phyloP scores from a whole-genome alignment of 768 basidiomycete species.

The Boletus vermiculosoides region DNA sequence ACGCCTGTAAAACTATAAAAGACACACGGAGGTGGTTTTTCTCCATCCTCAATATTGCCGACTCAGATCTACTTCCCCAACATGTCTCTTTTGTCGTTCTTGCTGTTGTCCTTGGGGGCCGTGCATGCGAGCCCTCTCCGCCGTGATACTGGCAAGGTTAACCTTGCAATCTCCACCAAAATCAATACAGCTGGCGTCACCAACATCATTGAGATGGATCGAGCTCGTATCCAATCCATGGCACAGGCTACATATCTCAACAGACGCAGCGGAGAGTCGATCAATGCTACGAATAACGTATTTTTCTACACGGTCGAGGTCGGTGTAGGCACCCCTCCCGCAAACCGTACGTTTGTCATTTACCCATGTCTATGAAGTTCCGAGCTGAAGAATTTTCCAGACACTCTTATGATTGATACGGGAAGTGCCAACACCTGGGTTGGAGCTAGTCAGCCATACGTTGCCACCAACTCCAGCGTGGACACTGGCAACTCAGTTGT shows the following conservation, averaged over 20 bases:
- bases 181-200: slow-evolving; percentile 8
- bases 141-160: slow-evolving; percentile 9
- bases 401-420: slow-evolving; percentile 30
- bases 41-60: not conserved
- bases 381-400: slow-evolving; percentile 10
- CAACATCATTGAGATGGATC: slow-evolving; percentile 18
- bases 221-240: slow-evolving; percentile 17
- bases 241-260: not conserved
- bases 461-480: slow-evolving; percentile 13
- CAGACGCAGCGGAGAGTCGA: not conserved
- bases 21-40: not conserved
- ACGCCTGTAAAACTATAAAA: not conserved
- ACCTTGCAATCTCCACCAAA: slow-evolving; percentile 14
- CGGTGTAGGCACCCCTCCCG: slow-evolving; percentile 24
- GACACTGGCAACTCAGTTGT: slow-evolving; percentile 22
- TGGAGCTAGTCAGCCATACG: slow-evolving; percentile 22
- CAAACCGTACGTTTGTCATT: slow-evolving; percentile 19
- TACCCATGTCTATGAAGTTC: not conserved
- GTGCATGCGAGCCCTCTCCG: slow-evolving; percentile 13
- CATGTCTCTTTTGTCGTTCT: slow-evolving; percentile 5
- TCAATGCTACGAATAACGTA: slow-evolving; percentile 20
- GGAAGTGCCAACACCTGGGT: slow-evolving; percentile 35
- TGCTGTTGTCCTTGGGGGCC: slow-evolving; percentile 5
- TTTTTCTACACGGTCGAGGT: slow-evolving; percentile 32
- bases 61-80: not conserved